Evolutionary conservation across 345 rosid genomes (phyloP).

Genomic region (Citrus hindsii): DNA sequence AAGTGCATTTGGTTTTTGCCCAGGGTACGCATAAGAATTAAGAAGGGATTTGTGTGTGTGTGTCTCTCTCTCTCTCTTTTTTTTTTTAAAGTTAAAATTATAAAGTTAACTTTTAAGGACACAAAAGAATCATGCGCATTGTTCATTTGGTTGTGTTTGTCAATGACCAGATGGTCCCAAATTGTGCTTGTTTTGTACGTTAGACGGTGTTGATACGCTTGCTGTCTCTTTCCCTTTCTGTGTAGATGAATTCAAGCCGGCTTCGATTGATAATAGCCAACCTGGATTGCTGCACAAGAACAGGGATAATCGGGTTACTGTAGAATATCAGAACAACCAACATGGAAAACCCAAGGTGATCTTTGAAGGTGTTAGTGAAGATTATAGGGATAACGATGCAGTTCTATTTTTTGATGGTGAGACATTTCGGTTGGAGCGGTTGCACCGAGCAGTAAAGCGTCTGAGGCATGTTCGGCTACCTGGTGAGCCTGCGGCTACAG

Average conservation of each 20-base stretch:
- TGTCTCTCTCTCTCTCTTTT: background rate
- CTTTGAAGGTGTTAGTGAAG: slow-evolving; percentile 70
- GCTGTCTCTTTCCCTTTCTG: background rate
- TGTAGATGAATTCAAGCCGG: slow-evolving; percentile 84
- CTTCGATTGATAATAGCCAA: slow-evolving; percentile 63
- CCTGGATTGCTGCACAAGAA: slow-evolving; percentile 58
- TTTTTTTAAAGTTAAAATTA: background rate
- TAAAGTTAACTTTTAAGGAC: background rate
- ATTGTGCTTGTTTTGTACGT: background rate
- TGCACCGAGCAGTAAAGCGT: slow-evolving; percentile 66
- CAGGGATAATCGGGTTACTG: slow-evolving; percentile 59
- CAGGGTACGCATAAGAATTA: background rate
- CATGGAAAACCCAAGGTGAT: slow-evolving; percentile 61
- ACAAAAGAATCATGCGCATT: background rate
- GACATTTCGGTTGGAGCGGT: slow-evolving; percentile 55
- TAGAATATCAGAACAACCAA: slow-evolving; percentile 80
- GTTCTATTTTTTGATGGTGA: slow-evolving; percentile 69
- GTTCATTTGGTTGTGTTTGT: background rate
- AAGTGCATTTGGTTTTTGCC: background rate
- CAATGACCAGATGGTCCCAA: background rate
- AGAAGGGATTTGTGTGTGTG: background rate
- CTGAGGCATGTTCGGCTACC: slow-evolving; percentile 54
- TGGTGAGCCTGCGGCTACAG: slow-evolving; percentile 41
- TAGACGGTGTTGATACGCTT: background rate
- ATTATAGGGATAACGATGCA: slow-evolving; percentile 68